A percentile compares a stretch with the other conserved stretches of the same genome.
Conservation (phyloP, 2,329 filamentous ascomycete species). For the Trichoderma hamatum region DNA sequence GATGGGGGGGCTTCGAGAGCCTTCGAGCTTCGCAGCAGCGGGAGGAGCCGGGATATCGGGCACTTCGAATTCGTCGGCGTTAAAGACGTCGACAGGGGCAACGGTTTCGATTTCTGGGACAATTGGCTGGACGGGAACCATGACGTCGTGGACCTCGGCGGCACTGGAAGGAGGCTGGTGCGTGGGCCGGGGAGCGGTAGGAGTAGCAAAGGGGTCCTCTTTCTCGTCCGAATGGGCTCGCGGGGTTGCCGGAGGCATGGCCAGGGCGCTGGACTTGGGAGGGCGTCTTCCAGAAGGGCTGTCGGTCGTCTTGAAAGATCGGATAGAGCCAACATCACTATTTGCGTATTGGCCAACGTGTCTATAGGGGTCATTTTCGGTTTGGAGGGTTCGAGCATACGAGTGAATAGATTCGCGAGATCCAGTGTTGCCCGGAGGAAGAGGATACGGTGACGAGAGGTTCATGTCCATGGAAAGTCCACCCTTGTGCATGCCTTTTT, state of each 20-base stretch:
- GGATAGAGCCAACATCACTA: conserved; percentile 60
- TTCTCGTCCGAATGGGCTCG: conserved; percentile 43
- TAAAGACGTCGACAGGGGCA: conserved; percentile 35
- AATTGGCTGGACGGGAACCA: conserved; percentile 40
- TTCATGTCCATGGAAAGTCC: conserved; percentile 74
- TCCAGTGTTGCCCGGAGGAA: conserved; percentile 77
- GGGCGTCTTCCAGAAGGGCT: conserved; percentile 48
- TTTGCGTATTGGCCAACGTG: conserved; percentile 59
- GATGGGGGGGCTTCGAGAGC: conserved; percentile 33
- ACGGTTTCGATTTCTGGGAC: conserved; percentile 46
- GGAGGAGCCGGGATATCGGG: conserved; percentile 37
- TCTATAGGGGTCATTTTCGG: conserved; percentile 84
- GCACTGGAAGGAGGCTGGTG: conserved; percentile 30
- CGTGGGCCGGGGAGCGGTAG: conserved; percentile 37
- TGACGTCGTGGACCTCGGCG: conserved; percentile 34
- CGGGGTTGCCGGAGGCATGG: conserved; percentile 21
- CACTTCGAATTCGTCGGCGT: conserved; percentile 32
- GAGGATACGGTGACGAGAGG: conserved; percentile 83
- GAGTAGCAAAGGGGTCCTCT: conserved; percentile 43
- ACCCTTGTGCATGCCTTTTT: conserved; percentile 54
- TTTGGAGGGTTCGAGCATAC: conserved; percentile 73
- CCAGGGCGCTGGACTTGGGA: conserved; percentile 38
- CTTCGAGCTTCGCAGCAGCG: conserved; percentile 36
- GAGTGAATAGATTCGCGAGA: conserved; percentile 88
- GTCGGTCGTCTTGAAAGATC: conserved; percentile 49